Evolutionary conservation across 345 rosid species (phyloP), one percentile per base, ranked within the genome.

Genomic region (Abelmoschus esculentus): DNA sequence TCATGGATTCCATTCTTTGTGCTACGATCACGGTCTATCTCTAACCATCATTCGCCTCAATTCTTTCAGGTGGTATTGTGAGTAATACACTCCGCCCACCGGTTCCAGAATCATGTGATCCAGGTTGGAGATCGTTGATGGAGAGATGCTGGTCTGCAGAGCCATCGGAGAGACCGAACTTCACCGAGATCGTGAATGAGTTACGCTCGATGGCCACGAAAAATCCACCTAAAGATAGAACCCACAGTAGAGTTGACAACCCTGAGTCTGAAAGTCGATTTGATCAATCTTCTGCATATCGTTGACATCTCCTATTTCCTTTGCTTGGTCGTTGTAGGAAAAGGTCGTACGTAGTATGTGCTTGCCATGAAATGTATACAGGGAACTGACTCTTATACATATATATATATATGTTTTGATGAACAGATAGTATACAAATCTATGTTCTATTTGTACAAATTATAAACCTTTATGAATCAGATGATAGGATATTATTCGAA

Each of bases 141-240:
- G 93, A 88, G 74, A 82, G 90, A 60, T 88, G 93, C 78, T 86
- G 93, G 90, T 80, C 89, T 18, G 19, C 93, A 11, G 90, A 86
- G 50, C 87, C 90, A 56, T 61, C 82, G 13, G 90, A 84, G 72
- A 86, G 93, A 66, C 93, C 89, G 0, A 84, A 63, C 78, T 86
- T 86, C 84, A 86, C 86, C 0, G 81, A 73, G 52, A 78, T 88
- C 6, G 93, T 78, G 12, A 75, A 75, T 0, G 85, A 74, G 42
- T 75, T 88, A 18, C 79, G 90, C 1, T 74, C 84, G 53, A 79
- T 88, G 84, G 78, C 86, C 9, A 42, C 82, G 0, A 85, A 78
- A 76, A n/a, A 29, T 29, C 82, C 87, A 67, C 34, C 82, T 7
- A 89, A 77, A 70, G 85, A 53, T 86, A 83, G 29, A 82, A 32